Percentiles rank a stretch among this genome's conserved stretches.
phyloP scores from a whole-genome alignment of 2,329 filamentous ascomycete genomes.

The Lasiodiplodia gonubiensis region DNA sequence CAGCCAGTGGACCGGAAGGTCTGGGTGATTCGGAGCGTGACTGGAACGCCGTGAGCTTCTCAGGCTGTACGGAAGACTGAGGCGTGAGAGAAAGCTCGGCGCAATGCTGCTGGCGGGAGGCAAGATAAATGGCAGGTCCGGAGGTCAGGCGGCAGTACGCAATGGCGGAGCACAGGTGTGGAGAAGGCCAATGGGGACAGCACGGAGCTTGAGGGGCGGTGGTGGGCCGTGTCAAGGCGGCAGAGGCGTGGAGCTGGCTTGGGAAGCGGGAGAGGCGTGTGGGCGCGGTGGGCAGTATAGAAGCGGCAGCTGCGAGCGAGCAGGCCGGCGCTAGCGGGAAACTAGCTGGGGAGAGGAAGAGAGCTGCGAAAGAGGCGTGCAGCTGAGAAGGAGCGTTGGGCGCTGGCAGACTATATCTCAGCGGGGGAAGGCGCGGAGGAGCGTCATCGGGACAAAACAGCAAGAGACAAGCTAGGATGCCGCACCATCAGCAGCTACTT shows the following conservation, averaged over 20 bases:
- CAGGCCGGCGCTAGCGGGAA: not conserved
- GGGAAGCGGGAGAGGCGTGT: not conserved
- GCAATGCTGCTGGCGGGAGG: not conserved
- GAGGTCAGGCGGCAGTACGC: not conserved
- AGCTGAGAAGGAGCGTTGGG: not conserved
- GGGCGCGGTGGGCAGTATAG: not conserved
- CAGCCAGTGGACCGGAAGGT: slow-evolving; percentile 20
- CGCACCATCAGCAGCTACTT: slow-evolving; percentile 10
- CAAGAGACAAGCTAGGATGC: slow-evolving; percentile 10
- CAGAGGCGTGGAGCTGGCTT: not conserved
- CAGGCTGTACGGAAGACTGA: slow-evolving; percentile 5
- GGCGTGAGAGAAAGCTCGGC: not conserved
- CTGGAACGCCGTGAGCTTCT: not conserved
- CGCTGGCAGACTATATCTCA: slow-evolving; percentile 19
- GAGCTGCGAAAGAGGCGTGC: not conserved
- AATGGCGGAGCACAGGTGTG: not conserved
- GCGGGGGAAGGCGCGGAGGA: slow-evolving; percentile 24
- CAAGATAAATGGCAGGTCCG: not conserved
- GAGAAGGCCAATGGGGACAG: not conserved
- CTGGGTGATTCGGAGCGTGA: slow-evolving; percentile 26
- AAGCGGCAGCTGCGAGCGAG: slow-evolving; percentile 16
- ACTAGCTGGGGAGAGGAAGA: not conserved
- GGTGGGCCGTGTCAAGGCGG: not conserved
- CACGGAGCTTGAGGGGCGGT: slow-evolving; percentile 1
- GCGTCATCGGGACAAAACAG: slow-evolving; percentile 23